Evolutionary conservation across 768 basidiomycete species (phyloP).

Genomic region (Tricholoma sp.): DNA sequence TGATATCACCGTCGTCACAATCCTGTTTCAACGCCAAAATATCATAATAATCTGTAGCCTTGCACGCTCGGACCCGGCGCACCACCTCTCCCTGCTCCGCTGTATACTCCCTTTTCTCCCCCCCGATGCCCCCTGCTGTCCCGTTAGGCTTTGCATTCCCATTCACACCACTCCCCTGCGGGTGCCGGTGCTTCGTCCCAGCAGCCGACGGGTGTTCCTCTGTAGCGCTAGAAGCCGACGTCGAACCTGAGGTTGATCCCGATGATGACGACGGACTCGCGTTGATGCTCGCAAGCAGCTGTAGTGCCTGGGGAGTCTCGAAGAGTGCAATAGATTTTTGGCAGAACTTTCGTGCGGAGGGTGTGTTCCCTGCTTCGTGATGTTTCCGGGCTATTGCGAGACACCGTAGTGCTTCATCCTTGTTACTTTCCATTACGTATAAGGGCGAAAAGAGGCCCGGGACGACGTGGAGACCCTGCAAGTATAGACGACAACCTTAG

Average conservation of each 20-base stretch:
- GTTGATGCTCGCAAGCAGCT: slow-evolving; percentile 64
- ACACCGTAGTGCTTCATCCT: slow-evolving; percentile 83
- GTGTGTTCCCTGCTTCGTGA: slow-evolving; percentile 61
- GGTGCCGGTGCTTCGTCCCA: slow-evolving; percentile 60
- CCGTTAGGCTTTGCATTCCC: slow-evolving; percentile 14
- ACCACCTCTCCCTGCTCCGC: slow-evolving; percentile 79
- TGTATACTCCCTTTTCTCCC: slow-evolving; percentile 83
- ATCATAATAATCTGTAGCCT: slow-evolving; percentile 89
- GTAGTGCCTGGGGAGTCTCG: slow-evolving; percentile 68
- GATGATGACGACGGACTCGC: slow-evolving; percentile 44
- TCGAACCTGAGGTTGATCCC: slow-evolving; percentile 35
- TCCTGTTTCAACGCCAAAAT: slow-evolving; percentile 76
- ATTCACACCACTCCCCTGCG: slow-evolving; percentile 21
- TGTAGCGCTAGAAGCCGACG: slow-evolving; percentile 33
- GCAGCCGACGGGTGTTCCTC: slow-evolving; percentile 74
- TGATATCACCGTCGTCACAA: slow-evolving; percentile 80
- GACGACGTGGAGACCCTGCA: slow-evolving; percentile 15
- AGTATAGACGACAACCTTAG: background rate
- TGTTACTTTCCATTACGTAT: slow-evolving; percentile 73
- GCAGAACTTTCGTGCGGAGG: slow-evolving; percentile 83
- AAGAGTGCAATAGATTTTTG: slow-evolving; percentile 84
- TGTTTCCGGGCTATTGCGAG: slow-evolving; percentile 76
- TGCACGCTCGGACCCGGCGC: slow-evolving; percentile 80
- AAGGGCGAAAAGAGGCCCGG: slow-evolving; percentile 3
- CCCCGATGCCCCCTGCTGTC: slow-evolving; percentile 58